A percentile compares a stretch with the other conserved stretches of the same genome.
Conservation (phyloP, 2,329 filamentous ascomycete species). For the Cordyceps cateniannulata region DNA sequence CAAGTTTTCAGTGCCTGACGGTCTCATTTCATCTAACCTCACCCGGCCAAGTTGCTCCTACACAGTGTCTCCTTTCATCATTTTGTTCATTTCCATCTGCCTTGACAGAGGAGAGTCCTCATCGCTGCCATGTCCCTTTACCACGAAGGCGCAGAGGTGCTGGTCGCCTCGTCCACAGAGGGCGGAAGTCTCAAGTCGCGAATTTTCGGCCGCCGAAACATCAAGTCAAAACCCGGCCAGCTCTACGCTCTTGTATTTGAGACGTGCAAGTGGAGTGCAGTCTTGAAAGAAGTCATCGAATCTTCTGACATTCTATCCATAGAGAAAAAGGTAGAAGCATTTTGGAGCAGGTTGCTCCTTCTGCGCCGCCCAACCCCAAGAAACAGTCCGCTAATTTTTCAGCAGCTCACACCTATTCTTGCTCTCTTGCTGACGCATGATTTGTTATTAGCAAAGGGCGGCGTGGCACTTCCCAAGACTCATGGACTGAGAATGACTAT, state of each 20-base stretch:
- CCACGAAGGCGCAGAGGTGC: conserved; percentile 75
- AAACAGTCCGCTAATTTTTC: not conserved
- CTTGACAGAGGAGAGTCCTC: not conserved
- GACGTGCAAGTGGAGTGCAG: conserved; percentile 80
- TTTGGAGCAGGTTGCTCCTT: not conserved
- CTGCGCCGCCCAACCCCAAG: not conserved
- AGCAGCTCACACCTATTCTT: conserved; percentile 71
- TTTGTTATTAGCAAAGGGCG: conserved; percentile 70
- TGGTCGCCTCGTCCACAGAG: conserved; percentile 45
- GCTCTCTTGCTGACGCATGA: conserved; percentile 83
- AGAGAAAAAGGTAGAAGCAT: conserved; percentile 69
- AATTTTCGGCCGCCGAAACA: conserved; percentile 66
- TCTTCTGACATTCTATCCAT: conserved; percentile 65
- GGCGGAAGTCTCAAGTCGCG: conserved; percentile 84
- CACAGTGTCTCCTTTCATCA: not conserved
- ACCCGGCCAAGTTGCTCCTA: not conserved
- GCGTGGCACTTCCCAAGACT: conserved; percentile 71
- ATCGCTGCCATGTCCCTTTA: conserved; percentile 76
- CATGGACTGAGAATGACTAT: conserved; percentile 73
- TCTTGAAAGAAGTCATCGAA: conserved; percentile 88
- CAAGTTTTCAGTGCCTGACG: conserved; percentile 5
- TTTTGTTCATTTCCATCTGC: not conserved
- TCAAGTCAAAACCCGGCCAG: conserved; percentile 74
- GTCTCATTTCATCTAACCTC: not conserved
- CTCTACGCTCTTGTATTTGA: conserved; percentile 84